Base-by-base conservation (phyloP, 257 asterid genomes). In the Ligustrum vulgare region DNA sequence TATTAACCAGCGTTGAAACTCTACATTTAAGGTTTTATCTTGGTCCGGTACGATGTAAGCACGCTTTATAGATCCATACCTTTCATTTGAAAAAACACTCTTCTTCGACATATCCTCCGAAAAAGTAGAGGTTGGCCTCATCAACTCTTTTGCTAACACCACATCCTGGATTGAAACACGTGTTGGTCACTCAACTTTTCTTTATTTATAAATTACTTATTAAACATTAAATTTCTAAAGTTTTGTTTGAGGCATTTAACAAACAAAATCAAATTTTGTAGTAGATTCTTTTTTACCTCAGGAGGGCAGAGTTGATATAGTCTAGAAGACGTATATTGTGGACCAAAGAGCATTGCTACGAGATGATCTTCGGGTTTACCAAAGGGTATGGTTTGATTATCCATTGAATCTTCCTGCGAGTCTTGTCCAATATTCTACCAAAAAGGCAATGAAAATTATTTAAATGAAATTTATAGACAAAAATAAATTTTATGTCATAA, bases 31-130 rank as follows among this genome's bases (percentile, higher is more conserved):
- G 15, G 18, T 81, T 76, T 69, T 70, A 34, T 90, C 96, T 56
- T 85, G 68, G 0, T 28, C 5, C 79, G 92, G 81, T 65, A 85
- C 70, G 25, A 81, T 71, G 65, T 71, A 90, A 0, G 74, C 84
- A 79, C 79, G 77, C 78, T 77, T 84, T 32, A 88, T 87, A 0
- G 93, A 88, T 62, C 89, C 93, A 70, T 13, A 90, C 13, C 84
- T 41, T 80, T 85, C 68, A n/a, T 81, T 28, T 0, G 84, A 75
- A 39, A 88, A 90, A 5, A 76, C 49, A 7, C 78, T 72, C 62
- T 45, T 74, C 69, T 81, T 81, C 0, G 85, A 80, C 56, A 90
- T 54, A 54, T 86, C 89, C 31, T 75, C 88, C 2, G 37, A 0
- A 37, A 90, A 84, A 32, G 80, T 43, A 28, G 88, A 84, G 65